phyloP scores from a whole-genome alignment of 1,139 yeast genomes.

The Debaryomyces udenii region DNA sequence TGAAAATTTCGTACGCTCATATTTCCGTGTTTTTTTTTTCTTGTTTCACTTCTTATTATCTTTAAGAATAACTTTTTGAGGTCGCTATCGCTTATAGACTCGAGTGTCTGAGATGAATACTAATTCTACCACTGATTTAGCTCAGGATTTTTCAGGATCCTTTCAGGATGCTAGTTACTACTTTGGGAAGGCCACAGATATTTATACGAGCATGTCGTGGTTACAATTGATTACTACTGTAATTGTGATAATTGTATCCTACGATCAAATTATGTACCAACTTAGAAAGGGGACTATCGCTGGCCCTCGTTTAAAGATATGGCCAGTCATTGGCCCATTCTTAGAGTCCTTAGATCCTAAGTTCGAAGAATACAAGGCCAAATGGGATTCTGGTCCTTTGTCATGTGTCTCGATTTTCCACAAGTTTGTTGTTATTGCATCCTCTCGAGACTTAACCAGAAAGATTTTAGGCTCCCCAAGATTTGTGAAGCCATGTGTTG shows the following conservation, averaged over 20 bases:
- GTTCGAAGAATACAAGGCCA: slow-evolving; percentile 87
- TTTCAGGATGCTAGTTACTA: slow-evolving; percentile 3
- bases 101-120: slow-evolving; percentile 15
- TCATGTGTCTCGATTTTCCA: slow-evolving; percentile 97
- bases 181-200: slow-evolving; percentile 6
- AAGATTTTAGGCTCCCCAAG: slow-evolving; percentile 84
- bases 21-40: slow-evolving; percentile 7
- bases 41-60: not conserved
- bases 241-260: slow-evolving; percentile 56
- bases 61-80: slow-evolving; percentile 1
- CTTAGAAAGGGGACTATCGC: slow-evolving; percentile 82
- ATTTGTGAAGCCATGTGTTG: slow-evolving; percentile 95
- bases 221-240: slow-evolving; percentile 44
- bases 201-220: slow-evolving; percentile 13
- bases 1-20: slow-evolving; percentile 3
- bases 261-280: slow-evolving; percentile 82
- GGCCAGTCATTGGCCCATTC: slow-evolving; percentile 97
- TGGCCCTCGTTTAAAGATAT: slow-evolving; percentile 82
- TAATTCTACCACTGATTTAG: slow-evolving; percentile 19
- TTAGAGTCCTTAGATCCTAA: slow-evolving; percentile 95
- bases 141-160: slow-evolving; percentile 11
- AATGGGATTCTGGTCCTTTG: slow-evolving; percentile 93
- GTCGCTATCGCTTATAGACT: slow-evolving; percentile 4
- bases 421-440: slow-evolving; percentile 94
- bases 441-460: slow-evolving; percentile 86